Evolutionary conservation across 768 basidiomycete genomes (phyloP), one percentile per base, ranked within the genome.

Genomic region (Termitomyces sp.): DNA sequence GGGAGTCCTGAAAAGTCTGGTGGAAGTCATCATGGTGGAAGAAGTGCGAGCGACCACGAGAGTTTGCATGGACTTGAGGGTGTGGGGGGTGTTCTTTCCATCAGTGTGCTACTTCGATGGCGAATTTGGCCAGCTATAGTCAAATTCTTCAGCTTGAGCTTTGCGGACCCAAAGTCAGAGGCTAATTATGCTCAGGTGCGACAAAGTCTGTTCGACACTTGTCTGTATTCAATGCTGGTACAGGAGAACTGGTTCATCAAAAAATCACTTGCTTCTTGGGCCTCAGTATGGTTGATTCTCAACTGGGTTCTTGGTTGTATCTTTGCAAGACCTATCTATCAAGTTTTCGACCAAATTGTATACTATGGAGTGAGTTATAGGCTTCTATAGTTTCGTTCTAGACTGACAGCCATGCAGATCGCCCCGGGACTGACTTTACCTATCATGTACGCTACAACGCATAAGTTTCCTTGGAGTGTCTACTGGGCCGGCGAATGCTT

Each of bases 241-340:
- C 78, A 86, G 79, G 91, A 93, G 73, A 84, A 78, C 55, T 92
- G 90, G 91, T 89, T 85, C 66, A 77, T 85, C 28, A 81, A 82
- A 62, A 91, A 90, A 77, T 76, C 80, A 0, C 74, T 90, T 38
- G 88, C 87, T 20, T 63, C 87, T 9, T 87, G 85, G 81, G 84
- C 86, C 7, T 77, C 84, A 11, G 60, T 83, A 9, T 92, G 89
- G 79, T 77, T 89, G 45, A 75, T 90, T 55, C 65, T 83, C 36
- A 91, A 87, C 66, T 92, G 91, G 90, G 76, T 84, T 20, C 78
- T 91, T 44, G 87, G 81, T 5, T 77, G 79, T 33, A 76, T 78
- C 12, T 83, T 87, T 65, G 75, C 83, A 20, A 76, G 81, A 13
- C 73, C 73, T 39, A 53, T 75, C 35, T 63, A 75, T 15, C 74